phyloP scores from a whole-genome alignment of 768 basidiomycete genomes.

The Pleurotus ostreatus region DNA sequence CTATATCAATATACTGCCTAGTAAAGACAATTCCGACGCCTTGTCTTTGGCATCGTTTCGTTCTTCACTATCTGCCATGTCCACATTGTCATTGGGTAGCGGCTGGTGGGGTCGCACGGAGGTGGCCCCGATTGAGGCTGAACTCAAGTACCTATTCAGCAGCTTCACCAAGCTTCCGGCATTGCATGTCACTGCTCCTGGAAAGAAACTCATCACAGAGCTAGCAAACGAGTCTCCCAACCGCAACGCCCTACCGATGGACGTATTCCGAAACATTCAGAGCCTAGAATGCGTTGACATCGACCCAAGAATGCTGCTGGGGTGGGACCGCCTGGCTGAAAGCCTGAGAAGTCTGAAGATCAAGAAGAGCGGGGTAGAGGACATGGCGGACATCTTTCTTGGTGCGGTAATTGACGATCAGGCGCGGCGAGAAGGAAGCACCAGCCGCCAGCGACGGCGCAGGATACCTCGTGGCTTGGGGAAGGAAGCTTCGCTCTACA shows the following conservation, averaged over 20 bases:
- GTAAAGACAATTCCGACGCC: conserved; percentile 65
- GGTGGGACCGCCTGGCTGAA: conserved; percentile 78
- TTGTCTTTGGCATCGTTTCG: conserved; percentile 71
- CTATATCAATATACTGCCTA: conserved; percentile 57
- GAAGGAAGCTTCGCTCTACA: conserved; percentile 42
- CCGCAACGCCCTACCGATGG: conserved; percentile 74
- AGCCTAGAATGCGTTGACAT: conserved; percentile 72
- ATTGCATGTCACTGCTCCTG: conserved; percentile 61
- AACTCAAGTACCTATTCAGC: conserved; percentile 86
- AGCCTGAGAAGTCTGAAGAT: conserved; percentile 72
- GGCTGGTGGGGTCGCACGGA: conserved; percentile 70
- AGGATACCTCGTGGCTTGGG: conserved; percentile 35
- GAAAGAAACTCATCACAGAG: conserved; percentile 63
- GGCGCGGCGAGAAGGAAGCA: conserved; percentile 54
- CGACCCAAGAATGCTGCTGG: conserved; percentile 77
- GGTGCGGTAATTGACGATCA: conserved; percentile 78
- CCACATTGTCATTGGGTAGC: conserved; percentile 65
- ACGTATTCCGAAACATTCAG: conserved; percentile 82
- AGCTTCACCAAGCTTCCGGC: conserved; percentile 89
- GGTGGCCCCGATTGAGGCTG: conserved; percentile 57
- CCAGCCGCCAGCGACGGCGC: conserved; percentile 41
- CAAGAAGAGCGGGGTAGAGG: conserved; percentile 76
- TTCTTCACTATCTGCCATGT: conserved; percentile 74
- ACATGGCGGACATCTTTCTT: conserved; percentile 73
- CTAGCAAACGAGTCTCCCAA: conserved; percentile 65